These are phyloP conservation scores for Paracoccidioides lutzii DNA, from an alignment of 2,329 filamentous ascomycete species.

Conservation along the genomic window DNA sequence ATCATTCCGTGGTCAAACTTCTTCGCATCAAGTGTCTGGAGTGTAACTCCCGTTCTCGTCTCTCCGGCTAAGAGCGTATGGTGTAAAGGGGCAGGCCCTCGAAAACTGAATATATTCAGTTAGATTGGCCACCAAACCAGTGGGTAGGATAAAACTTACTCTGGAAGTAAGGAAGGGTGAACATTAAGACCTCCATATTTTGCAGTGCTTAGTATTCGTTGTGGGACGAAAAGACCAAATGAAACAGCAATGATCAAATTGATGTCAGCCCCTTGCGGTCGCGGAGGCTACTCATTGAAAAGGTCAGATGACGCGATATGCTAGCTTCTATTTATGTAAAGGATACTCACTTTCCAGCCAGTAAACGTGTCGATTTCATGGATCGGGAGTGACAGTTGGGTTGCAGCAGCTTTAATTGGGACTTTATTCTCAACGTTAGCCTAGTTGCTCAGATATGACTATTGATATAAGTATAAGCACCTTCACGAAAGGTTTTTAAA, in stretches of 20 bases:
- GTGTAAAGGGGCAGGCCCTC: constrained; percentile 75
- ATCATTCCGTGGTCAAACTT: constrained; percentile 69
- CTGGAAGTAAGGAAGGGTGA: constrained; percentile 80
- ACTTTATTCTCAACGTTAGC: constrained; percentile 37
- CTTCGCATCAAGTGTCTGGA: constrained; percentile 71
- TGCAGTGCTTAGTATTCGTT: constrained; percentile 54
- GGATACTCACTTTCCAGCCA: constrained; percentile 54
- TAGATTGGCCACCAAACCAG: neutral
- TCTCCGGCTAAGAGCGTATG: constrained; percentile 59
- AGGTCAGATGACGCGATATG: constrained; percentile 11
- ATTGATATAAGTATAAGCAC: constrained; percentile 28
- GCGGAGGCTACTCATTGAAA: constrained; percentile 38
- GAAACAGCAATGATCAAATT: constrained; percentile 87
- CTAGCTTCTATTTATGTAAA: neutral
- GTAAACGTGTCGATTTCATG: constrained; percentile 74
- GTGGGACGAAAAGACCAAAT: constrained; percentile 81
- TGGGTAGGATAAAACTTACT: constrained; percentile 38
- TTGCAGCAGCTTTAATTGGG: constrained; percentile 56
- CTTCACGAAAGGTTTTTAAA: constrained; percentile 52
- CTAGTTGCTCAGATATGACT: neutral
- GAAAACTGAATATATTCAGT: constrained; percentile 42
- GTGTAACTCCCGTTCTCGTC: constrained; percentile 56
- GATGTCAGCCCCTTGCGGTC: constrained; percentile 32
- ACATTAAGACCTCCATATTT: constrained; percentile 84
- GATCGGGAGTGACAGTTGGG: constrained; percentile 50